Evolutionary conservation across 2,329 filamentous ascomycete species (phyloP).

Genomic region (Paecilomyces fulvus): DNA sequence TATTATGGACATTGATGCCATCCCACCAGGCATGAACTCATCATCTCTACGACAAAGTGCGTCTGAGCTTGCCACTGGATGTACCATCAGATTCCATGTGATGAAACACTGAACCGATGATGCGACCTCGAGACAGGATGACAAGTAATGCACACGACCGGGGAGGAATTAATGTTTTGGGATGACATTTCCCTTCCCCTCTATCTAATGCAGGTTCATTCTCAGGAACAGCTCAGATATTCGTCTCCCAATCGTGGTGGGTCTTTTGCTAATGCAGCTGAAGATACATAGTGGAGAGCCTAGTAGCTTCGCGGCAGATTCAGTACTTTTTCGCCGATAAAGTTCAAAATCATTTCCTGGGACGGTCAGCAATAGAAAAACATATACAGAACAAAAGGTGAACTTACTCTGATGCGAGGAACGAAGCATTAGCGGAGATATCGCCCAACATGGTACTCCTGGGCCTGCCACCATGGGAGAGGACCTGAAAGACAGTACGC

Average conservation of each 20-base stretch:
- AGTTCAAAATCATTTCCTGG: constrained; percentile 66
- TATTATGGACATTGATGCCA: not conserved
- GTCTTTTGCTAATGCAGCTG: not conserved
- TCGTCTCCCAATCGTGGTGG: constrained; percentile 1
- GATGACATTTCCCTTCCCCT: not conserved
- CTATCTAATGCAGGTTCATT: not conserved
- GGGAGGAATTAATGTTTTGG: not conserved
- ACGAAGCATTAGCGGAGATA: constrained; percentile 56
- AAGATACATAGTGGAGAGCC: constrained; percentile 1
- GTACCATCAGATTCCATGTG: not conserved
- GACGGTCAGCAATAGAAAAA: not conserved
- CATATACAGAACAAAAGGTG: not conserved
- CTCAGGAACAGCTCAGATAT: not conserved
- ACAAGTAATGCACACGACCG: not conserved
- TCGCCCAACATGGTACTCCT: constrained; percentile 55
- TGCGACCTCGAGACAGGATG: not conserved
- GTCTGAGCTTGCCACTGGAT: not conserved
- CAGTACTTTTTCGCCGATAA: constrained; percentile 42
- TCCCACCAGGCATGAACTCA: not conserved
- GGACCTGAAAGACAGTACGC: constrained; percentile 18
- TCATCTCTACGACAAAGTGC: not conserved
- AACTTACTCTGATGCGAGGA: constrained; percentile 45
- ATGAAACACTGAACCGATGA: not conserved
- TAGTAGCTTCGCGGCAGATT: constrained; percentile 37
- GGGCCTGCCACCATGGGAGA: constrained; percentile 52